Evolutionary conservation across 2,329 filamentous ascomycete species (phyloP), one percentile per base, ranked within the genome.

Genomic region (Coleophoma cylindrospora): DNA sequence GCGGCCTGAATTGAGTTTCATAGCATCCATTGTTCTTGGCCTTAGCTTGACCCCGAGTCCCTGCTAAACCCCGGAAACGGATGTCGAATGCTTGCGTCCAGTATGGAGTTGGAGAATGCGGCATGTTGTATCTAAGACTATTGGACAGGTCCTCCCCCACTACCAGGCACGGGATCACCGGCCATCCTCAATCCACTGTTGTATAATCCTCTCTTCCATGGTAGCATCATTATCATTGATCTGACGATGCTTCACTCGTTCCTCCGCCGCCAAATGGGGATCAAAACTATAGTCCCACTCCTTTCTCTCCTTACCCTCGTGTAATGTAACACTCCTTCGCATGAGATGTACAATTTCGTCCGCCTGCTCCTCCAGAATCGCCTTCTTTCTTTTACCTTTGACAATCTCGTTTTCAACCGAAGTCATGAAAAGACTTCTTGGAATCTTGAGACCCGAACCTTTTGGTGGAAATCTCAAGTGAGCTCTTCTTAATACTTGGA

Each of bases 391-490:
- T 27, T 27, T 27, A 27, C 27, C 27, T 27, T 27, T 27, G 14
- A n/a, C 36, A 11, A 10, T 8, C 8, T 4, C 19, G 32, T 50
- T 15, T 9, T 36, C 22, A 22, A 40, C 21, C 3, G 43, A 14
- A 19, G 49, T 47, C 4, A 63, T 47, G 45, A 64, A 58, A 15
- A 62, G 41, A 0, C 57, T 47, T 8, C 48, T 41, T 3, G 62
- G 63, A 15, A 65, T 62, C 27, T 50, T 49, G 1, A 65, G 43
- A 1, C 51, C 50, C 2, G 54, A 55, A 9, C 56, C 40, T 2
- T 22, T 34, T 8, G 60, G 54, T 38, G 61, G 63, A 51, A 62
- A 66, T 43, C 54, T 57, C 0, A 64, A 47, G 21, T 56, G 50
- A 14, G 61, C 46, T 47, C 52, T 54, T 5, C 52, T 49, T 4